These are phyloP conservation scores for Medicago arabica DNA, from an alignment of 306 rosid genomes.

Conservation along the genomic window DNA sequence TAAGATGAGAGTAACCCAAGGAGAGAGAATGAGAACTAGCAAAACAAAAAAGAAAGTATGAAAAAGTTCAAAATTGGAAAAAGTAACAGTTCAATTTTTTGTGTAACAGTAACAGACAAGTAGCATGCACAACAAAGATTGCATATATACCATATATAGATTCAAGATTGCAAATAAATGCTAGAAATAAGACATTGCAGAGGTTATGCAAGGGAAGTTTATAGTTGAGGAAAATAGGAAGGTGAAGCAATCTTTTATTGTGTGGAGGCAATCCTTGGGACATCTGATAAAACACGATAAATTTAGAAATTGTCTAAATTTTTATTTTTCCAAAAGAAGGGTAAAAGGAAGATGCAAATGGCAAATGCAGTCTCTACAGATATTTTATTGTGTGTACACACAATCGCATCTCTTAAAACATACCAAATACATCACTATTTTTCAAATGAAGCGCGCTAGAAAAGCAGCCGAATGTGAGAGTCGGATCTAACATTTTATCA, in stretches of 20 bases:
- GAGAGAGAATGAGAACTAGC: slow-evolving; percentile 26
- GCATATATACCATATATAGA: slow-evolving; percentile 2
- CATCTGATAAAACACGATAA: too few species aligned
- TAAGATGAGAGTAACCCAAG: slow-evolving; percentile 28
- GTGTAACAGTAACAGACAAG: neutral
- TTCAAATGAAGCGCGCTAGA: slow-evolving; percentile 15
- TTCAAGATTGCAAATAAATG: neutral
- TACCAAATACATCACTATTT: neutral
- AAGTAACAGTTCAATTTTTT: neutral
- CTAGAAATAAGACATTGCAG: slow-evolving; percentile 10
- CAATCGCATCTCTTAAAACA: neutral
- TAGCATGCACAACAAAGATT: slow-evolving; percentile 25
- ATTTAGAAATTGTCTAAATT: too few species aligned
- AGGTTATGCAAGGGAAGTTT: slow-evolving; percentile 7
- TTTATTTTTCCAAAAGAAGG: too few species aligned
- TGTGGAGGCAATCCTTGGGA: too few species aligned
- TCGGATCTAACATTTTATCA: neutral
- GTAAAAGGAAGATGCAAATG: too few species aligned
- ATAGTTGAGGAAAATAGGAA: neutral
- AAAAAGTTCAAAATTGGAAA: slow-evolving; percentile 8
- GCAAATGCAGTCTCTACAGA: too few species aligned
- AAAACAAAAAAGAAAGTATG: neutral
- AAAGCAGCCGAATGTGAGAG: slow-evolving; percentile 4
- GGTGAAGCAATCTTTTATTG: neutral
- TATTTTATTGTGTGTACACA: too few species aligned